A percentile compares a stretch with the other conserved stretches of the same genome.
Evolutionary conservation across 75 land plant genomes (phyloP).

Genomic region (Cupressus sempervirens): DNA sequence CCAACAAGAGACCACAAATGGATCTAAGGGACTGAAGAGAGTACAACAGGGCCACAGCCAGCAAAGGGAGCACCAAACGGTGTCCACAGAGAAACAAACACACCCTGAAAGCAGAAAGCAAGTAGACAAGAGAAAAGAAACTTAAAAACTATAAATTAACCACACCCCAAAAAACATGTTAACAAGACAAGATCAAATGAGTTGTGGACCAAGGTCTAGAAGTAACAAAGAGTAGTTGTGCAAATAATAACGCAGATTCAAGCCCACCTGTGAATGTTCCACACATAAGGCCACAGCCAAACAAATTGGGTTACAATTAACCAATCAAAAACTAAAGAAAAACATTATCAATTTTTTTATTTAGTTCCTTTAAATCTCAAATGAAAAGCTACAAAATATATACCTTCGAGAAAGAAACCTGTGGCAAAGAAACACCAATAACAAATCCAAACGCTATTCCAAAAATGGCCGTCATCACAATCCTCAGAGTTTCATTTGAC

Average conservation of each 20-base stretch:
- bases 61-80: too few relatives aligned
- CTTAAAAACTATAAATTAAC: too few relatives aligned
- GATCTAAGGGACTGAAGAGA: too few relatives aligned
- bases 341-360: background rate
- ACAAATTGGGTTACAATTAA: too few relatives aligned
- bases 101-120: too few relatives aligned
- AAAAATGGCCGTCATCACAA: conserved; percentile 32
- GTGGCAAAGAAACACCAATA: conserved; percentile 47
- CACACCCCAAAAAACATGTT: background rate
- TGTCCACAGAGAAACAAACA: too few relatives aligned
- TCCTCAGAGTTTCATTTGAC: conserved; percentile 34
- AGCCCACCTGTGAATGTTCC: too few relatives aligned
- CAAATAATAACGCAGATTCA: too few relatives aligned
- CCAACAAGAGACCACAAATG: too few relatives aligned
- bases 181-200: background rate
- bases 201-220: background rate
- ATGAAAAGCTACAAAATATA: background rate
- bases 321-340: background rate
- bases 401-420: conserved; percentile 31
- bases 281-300: too few relatives aligned
- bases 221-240: background rate
- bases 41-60: too few relatives aligned
- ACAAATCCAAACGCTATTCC: conserved; percentile 52
- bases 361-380: background rate
- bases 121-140: too few relatives aligned